phyloP scores from a whole-genome alignment of 768 basidiomycete genomes.

The Leccinum imitatum region DNA sequence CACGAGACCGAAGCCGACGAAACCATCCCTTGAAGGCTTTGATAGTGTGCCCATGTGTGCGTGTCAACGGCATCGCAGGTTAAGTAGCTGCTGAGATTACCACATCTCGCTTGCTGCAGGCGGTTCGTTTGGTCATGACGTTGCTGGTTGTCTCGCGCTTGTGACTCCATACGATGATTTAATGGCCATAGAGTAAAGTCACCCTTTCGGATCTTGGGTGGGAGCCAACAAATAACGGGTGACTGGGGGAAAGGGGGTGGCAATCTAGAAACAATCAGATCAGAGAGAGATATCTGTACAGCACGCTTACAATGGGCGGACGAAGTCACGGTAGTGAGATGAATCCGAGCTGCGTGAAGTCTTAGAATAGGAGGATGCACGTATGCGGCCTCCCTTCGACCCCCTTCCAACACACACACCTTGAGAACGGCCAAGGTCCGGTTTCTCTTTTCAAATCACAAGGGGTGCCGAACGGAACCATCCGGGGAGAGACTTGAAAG shows the following conservation, averaged over 20 bases:
- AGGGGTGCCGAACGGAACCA: conserved; percentile 8
- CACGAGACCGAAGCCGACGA: too few relatives aligned
- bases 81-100: too few relatives aligned
- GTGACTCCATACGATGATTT: background rate
- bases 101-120: too few relatives aligned
- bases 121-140: too few relatives aligned
- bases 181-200: too few relatives aligned
- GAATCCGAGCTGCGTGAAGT: conserved; percentile 12
- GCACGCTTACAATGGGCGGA: too few relatives aligned
- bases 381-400: background rate
- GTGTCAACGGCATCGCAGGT: too few relatives aligned
- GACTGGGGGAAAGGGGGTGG: background rate
- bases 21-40: too few relatives aligned
- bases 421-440: conserved; percentile 4
- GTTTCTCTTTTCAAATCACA: background rate
- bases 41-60: too few relatives aligned
- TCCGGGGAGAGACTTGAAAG: background rate
- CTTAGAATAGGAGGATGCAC: background rate
- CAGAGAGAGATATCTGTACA: background rate
- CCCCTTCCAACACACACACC: background rate
- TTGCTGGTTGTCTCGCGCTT: background rate
- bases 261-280: conserved; percentile 3
- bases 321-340: conserved; percentile 7
- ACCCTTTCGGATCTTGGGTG: conserved; percentile 12
- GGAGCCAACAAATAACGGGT: too few relatives aligned